phyloP scores from a whole-genome alignment of 805 yeast species.

The Metschnikowia peoriensis region DNA sequence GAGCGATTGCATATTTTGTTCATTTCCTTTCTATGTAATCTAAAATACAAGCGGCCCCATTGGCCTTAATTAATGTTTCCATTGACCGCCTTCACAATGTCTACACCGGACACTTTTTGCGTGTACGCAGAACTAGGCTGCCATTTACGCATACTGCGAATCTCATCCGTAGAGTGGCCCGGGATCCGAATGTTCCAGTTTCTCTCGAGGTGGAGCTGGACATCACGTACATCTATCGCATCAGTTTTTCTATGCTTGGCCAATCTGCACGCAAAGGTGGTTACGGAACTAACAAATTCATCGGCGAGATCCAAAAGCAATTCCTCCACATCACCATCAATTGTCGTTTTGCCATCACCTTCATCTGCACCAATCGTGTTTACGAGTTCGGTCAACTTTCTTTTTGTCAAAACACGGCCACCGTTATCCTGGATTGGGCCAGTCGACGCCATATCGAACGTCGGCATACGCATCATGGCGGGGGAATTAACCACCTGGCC shows the following conservation, averaged over 20 bases:
- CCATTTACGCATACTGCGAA: conserved; percentile 73
- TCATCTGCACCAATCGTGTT: conserved; percentile 78
- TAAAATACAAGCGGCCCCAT: neutral
- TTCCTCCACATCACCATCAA: conserved; percentile 96
- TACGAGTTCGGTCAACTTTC: conserved; percentile 86
- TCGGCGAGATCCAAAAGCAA: conserved; percentile 88
- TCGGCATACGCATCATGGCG: conserved; percentile 69
- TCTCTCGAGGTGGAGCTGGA: conserved; percentile 86
- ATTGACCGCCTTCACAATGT: conserved; percentile 59
- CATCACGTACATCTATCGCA: conserved; percentile 80
- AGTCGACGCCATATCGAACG: conserved; percentile 59
- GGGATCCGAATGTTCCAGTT: conserved; percentile 96
- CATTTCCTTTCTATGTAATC: neutral
- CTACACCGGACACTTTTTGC: conserved; percentile 68
- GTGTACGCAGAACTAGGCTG: conserved; percentile 60
- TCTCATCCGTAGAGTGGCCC: conserved; percentile 89
- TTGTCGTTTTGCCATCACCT: conserved; percentile 85
- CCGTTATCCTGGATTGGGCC: conserved; percentile 51
- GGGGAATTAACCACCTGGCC: conserved; percentile 71
- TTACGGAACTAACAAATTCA: conserved; percentile 88
- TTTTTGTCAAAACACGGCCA: conserved; percentile 79
- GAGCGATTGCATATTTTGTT: neutral
- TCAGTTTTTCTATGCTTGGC: conserved; percentile 94
- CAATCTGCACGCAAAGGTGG: conserved; percentile 88
- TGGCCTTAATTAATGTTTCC: conserved; percentile 35